phyloP scores from a whole-genome alignment of 2,329 filamentous ascomycete species.

The Monilinia polystroma region DNA sequence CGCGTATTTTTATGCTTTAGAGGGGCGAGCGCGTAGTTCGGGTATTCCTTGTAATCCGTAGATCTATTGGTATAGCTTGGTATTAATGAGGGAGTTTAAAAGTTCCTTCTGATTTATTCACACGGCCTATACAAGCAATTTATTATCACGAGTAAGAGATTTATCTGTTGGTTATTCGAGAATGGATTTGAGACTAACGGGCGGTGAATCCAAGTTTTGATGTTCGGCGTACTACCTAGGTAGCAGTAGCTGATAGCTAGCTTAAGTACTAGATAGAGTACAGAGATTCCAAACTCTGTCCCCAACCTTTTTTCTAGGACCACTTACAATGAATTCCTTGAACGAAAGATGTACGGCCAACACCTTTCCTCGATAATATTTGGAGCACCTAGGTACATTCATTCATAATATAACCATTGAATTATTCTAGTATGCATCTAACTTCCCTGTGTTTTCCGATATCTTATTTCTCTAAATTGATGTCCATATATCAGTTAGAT shows the following conservation, averaged over 20 bases:
- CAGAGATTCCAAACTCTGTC: too few species aligned
- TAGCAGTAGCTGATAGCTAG: background rate
- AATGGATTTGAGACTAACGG: background rate
- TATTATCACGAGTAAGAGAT: background rate
- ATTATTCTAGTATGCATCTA: background rate
- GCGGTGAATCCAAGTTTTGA: slow-evolving; percentile 4
- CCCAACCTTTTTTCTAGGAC: too few species aligned
- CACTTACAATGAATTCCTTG: too few species aligned
- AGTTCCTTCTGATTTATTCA: background rate
- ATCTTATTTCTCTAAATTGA: background rate
- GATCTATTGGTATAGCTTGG: background rate
- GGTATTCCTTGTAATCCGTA: background rate
- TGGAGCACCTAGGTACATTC: too few species aligned
- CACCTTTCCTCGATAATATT: too few species aligned
- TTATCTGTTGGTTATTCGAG: background rate
- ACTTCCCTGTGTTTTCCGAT: background rate
- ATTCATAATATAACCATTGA: background rate
- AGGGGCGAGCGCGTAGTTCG: slow-evolving; percentile 12
- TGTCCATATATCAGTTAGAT: background rate
- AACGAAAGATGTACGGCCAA: background rate
- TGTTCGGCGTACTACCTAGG: background rate
- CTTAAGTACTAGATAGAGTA: background rate
- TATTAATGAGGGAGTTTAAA: background rate
- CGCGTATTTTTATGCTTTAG: slow-evolving; percentile 14
- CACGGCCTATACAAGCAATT: background rate